A percentile compares a stretch with the other conserved stretches of the same genome.
These are phyloP conservation scores for Candida sp. DNA, from an alignment of 1,139 yeast genomes.

Conservation along the genomic window DNA sequence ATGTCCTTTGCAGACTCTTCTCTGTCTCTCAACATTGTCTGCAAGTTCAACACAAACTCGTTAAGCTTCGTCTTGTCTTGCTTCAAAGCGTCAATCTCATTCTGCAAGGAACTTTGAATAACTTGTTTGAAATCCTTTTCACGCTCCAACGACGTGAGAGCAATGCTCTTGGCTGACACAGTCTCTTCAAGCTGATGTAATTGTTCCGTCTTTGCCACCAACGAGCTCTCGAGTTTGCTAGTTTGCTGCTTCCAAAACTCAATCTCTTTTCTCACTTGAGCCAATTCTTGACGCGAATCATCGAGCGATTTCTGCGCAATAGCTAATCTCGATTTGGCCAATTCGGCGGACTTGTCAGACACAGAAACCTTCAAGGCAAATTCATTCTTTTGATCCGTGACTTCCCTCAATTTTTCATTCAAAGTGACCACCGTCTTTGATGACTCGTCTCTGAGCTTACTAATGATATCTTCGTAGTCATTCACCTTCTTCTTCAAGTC, in stretches of 20 bases:
- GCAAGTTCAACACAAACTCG: slow-evolving; percentile 64
- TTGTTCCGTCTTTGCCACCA: slow-evolving; percentile 59
- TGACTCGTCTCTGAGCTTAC: slow-evolving; percentile 34
- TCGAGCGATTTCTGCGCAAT: slow-evolving; percentile 41
- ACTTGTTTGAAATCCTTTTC: slow-evolving; percentile 58
- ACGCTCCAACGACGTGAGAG: slow-evolving; percentile 53
- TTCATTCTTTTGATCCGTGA: slow-evolving; percentile 33
- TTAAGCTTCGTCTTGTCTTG: slow-evolving; percentile 66
- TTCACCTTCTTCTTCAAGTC: slow-evolving; percentile 32
- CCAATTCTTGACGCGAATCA: slow-evolving; percentile 48
- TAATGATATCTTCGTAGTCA: slow-evolving; percentile 31
- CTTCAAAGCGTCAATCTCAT: slow-evolving; percentile 56
- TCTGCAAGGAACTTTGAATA: slow-evolving; percentile 54
- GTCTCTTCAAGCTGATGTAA: slow-evolving; percentile 61
- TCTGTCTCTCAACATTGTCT: slow-evolving; percentile 65
- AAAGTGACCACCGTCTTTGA: slow-evolving; percentile 26
- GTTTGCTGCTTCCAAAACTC: slow-evolving; percentile 56
- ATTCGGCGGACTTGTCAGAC: slow-evolving; percentile 34
- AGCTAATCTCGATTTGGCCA: slow-evolving; percentile 36
- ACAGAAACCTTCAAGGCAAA: slow-evolving; percentile 32
- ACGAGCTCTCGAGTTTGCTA: slow-evolving; percentile 57
- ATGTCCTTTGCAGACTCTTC: slow-evolving; percentile 56
- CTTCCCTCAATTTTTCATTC: slow-evolving; percentile 29
- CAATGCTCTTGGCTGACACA: slow-evolving; percentile 47
- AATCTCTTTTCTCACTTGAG: slow-evolving; percentile 50